Conservation (phyloP, 2,329 filamentous ascomycete species). For the Amphichorda felina region DNA sequence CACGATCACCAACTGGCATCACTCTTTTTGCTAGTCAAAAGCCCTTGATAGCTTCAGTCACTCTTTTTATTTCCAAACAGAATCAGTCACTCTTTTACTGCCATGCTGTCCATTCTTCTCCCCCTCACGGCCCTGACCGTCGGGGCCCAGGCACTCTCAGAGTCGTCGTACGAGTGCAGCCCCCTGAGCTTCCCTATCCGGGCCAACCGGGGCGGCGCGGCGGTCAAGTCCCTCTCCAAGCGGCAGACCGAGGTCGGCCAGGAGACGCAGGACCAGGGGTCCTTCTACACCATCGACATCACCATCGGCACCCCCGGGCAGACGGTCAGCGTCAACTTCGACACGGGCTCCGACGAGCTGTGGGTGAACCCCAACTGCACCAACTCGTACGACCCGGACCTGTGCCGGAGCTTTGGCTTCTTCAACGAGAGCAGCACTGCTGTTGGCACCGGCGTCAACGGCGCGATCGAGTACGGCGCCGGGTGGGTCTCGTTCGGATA, state of each 20-base stretch:
- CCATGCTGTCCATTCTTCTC: too few relatives aligned
- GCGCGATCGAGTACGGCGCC: slow-evolving; percentile 17
- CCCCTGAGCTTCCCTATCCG: neutral
- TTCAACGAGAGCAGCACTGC: slow-evolving; percentile 18
- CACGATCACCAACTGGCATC: too few relatives aligned
- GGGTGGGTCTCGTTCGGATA: slow-evolving; percentile 20
- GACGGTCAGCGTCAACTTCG: slow-evolving; percentile 24
- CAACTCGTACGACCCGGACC: slow-evolving; percentile 13
- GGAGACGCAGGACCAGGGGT: neutral
- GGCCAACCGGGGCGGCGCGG: neutral
- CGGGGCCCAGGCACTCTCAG: too few relatives aligned
- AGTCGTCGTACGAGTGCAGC: too few relatives aligned
- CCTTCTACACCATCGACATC: slow-evolving; percentile 22
- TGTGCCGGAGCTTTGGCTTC: slow-evolving; percentile 16
- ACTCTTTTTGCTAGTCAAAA: too few relatives aligned
- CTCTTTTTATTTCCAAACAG: too few relatives aligned
- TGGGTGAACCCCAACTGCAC: slow-evolving; percentile 29
- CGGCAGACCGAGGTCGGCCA: neutral
- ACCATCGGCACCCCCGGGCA: slow-evolving; percentile 24
- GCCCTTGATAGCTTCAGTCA: too few relatives aligned
- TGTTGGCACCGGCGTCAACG: slow-evolving; percentile 12
- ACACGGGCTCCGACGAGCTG: slow-evolving; percentile 27
- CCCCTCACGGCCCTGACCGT: too few relatives aligned
- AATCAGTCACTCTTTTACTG: too few relatives aligned
- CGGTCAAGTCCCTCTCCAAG: neutral